Base-by-base conservation (phyloP, 768 basidiomycete genomes). In the Phylloporus arenicola region DNA sequence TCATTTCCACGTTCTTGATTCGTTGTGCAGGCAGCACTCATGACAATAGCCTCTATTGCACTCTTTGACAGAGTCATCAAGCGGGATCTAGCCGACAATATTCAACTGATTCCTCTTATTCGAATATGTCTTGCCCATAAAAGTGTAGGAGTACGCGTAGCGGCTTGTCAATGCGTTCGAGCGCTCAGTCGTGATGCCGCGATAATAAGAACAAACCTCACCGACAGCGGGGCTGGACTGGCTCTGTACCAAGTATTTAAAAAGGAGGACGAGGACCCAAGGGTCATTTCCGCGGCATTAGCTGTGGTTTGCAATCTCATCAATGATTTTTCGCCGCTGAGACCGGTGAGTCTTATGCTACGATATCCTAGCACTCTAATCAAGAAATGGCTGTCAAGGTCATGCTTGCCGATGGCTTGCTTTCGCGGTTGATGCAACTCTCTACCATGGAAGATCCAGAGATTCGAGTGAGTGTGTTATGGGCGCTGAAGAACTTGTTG, bases 401-500 rank as follows among this genome's bases (percentile, higher is more conserved):
- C 7, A 77, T 88, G 50, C 68, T 93, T 13, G 79, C 82, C 29
- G 74, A 86, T 51, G 87, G 85, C 0, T 70, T 88, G 1, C 73
- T 93, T 48, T 70, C 77, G 1, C 70, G 87, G 1, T 71, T 94
- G 9, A 78, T 84, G 25, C 71, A 78, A 43, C 69, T 92, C 2
- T 65, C 86, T 4, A 64, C 70, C 24, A 71, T 72, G 8, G 71
- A 72, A 0, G 82, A 89, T 52, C 71, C 76, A 9, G 73, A 75
- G 0, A 70, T 92, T 7, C 72, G 80, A 7, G 63, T 86, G 25
- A 91, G 82, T 54, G 81, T 86, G 0, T 61, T 94, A n/a, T 94
- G 92, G 92, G 86, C 86, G 0, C 67, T 93, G 31, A 92, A 90
- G 65, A 96, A 94, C 59, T 62, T 90, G n/a, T 63, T 91, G 2